Percentiles rank a stretch among this genome's conserved stretches.
Conservation (phyloP, 305 asterid species). For the Solanum chacoense region DNA sequence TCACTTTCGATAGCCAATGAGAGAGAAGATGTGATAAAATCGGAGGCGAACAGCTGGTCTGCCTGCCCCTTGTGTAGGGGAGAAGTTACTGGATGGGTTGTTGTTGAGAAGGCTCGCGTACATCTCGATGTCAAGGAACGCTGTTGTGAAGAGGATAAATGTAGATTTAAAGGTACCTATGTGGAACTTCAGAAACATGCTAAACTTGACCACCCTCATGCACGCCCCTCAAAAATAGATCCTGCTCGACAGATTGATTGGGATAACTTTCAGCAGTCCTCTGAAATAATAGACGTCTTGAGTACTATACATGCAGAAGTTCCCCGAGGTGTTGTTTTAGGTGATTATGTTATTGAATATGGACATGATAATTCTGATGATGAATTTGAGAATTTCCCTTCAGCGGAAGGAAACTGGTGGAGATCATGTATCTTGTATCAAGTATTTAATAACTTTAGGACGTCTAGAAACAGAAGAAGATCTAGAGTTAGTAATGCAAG, state of each 20-base stretch:
- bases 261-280: constrained; percentile 82
- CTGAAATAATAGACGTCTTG: constrained; percentile 71
- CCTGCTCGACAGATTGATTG: constrained; percentile 80
- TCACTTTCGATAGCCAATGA: constrained; percentile 18
- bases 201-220: constrained; percentile 58
- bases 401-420: constrained; percentile 65
- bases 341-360: constrained; percentile 83
- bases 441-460: constrained; percentile 56
- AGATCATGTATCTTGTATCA: constrained; percentile 73
- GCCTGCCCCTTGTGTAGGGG: constrained; percentile 77
- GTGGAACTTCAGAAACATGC: constrained; percentile 64
- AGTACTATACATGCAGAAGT: constrained; percentile 77
- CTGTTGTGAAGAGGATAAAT: constrained; percentile 58
- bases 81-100: constrained; percentile 72
- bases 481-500: constrained; percentile 49
- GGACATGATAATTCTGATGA: constrained; percentile 74
- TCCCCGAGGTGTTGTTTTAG: constrained; percentile 68
- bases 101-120: constrained; percentile 49
- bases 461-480: constrained; percentile 71
- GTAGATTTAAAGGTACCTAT: constrained; percentile 52
- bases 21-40: constrained; percentile 7
- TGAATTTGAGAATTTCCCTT: constrained; percentile 54
- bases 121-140: constrained; percentile 57
- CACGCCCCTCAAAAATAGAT: constrained; percentile 64
- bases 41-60: constrained; percentile 30